phyloP scores from a whole-genome alignment of 2,329 filamentous ascomycete species.

The Trichoderma endophyticum region DNA sequence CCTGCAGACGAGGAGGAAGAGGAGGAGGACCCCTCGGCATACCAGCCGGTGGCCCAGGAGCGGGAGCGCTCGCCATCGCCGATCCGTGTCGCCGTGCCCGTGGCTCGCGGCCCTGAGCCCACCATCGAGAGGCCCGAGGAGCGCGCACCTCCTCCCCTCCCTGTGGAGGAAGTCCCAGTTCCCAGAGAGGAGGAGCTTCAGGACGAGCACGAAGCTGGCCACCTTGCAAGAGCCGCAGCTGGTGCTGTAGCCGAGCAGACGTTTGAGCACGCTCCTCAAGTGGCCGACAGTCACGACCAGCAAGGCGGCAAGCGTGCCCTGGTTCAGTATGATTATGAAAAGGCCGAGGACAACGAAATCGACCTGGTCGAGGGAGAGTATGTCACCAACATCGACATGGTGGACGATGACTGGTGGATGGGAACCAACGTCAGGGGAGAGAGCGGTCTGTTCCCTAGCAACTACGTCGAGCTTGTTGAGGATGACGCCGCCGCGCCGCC shows the following conservation, averaged over 20 bases:
- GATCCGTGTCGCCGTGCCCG: slow-evolving; percentile 81
- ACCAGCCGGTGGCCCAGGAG: slow-evolving; percentile 35
- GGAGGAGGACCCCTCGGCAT: slow-evolving; percentile 50
- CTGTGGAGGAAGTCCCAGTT: slow-evolving; percentile 60
- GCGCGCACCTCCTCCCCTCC: slow-evolving; percentile 56
- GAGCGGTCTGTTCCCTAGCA: slow-evolving; percentile 89
- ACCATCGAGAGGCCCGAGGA: slow-evolving; percentile 50
- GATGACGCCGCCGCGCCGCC: slow-evolving; percentile 44
- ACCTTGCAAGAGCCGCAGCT: slow-evolving; percentile 57
- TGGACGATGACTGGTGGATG: slow-evolving; percentile 99
- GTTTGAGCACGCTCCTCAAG: slow-evolving; percentile 30
- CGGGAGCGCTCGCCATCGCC: slow-evolving; percentile 62
- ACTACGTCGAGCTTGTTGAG: slow-evolving; percentile 87
- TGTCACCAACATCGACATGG: slow-evolving; percentile 91
- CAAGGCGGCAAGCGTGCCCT: slow-evolving; percentile 67
- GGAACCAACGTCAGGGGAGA: slow-evolving; percentile 84
- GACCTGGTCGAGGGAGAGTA: slow-evolving; percentile 85
- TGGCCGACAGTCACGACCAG: slow-evolving; percentile 29
- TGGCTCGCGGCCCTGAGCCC: slow-evolving; percentile 60
- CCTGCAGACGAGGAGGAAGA: slow-evolving; percentile 56
- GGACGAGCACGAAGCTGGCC: slow-evolving; percentile 61
- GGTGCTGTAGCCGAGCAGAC: slow-evolving; percentile 50
- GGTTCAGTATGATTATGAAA: slow-evolving; percentile 93
- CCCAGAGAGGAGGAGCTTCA: slow-evolving; percentile 63
- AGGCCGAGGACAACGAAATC: slow-evolving; percentile 95